Conservation (phyloP, 208 protist genomes). For the Histomonas meleagridis region DNA sequence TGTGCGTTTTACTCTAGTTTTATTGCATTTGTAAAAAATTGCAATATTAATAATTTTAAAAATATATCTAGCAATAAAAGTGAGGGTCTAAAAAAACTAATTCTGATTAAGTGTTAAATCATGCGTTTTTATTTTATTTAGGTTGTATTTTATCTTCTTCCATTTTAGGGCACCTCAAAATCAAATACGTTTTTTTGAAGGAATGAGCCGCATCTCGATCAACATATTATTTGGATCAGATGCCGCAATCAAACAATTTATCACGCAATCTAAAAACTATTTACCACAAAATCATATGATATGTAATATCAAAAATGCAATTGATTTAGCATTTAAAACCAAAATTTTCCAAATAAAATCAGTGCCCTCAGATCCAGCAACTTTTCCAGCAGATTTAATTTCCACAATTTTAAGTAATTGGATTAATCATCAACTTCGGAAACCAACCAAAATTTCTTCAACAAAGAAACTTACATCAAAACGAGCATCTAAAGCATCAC, state of each 20-base stretch:
- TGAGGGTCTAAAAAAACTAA: too few species aligned
- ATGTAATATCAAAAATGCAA: neutral
- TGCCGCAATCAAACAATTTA: neutral
- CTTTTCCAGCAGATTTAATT: neutral
- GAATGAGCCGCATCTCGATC: neutral
- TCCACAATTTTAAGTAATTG: neutral
- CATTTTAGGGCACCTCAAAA: too few species aligned
- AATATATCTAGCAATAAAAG: too few species aligned
- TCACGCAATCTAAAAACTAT: neutral
- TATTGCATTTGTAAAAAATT: too few species aligned
- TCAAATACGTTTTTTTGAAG: neutral
- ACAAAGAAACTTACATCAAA: neutral
- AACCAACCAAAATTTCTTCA: neutral
- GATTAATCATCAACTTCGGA: neutral
- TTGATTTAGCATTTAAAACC: conserved; percentile 13
- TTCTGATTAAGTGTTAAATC: too few species aligned
- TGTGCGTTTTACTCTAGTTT: neutral
- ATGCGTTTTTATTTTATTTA: too few species aligned
- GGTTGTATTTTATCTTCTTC: too few species aligned
- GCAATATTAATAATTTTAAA: too few species aligned
- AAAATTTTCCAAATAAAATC: neutral
- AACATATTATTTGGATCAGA: neutral
- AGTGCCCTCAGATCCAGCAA: neutral
- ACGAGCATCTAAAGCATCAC: too few species aligned
- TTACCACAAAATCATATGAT: neutral